Base-by-base conservation (phyloP, 768 basidiomycete species). In the Lactifluus rugatus region DNA sequence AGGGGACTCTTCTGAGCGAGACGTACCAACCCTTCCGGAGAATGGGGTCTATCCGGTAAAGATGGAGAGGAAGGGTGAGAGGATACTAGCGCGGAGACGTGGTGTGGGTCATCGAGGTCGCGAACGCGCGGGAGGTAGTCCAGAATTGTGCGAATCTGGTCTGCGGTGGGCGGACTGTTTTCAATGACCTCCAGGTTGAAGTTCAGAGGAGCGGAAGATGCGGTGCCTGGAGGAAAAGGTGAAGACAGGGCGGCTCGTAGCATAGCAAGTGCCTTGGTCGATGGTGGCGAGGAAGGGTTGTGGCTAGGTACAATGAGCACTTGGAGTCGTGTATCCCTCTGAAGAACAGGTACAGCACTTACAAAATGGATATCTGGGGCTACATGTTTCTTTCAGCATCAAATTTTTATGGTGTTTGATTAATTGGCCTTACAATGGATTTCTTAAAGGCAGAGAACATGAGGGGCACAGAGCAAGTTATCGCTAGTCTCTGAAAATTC, bases 141-240 rank as follows among this genome's bases (percentile, higher is more conserved):
- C 14, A 86, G 65, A 44, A 90, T 89, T 14, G 80, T 83, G 31
- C 70, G 72, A 37, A 90, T 69, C 64, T 90, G 88, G 69, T 89
- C 85, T 0, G 79, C 53, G 0, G 79, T 89, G 2, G 88, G 88
- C 0, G 78, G 74, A 5, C 75, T 71, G 7, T 76, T 75, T 66
- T 88, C 85, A 45, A 90, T 73, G 25, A 90, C 81, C 54, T 87
- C 82, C 19, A 90, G 79, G 56, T 85, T 76, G 72, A 87, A 90
- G 13, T 78, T 70, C 16, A 90, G 78, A 0, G 88, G 84, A 3
- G 74, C 68, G 0, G 74, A 74, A 4, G 70, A 64, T 0, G 75
- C 64, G 17, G 74, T 77, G 7, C 69, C 70, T 0, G 81, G 75
- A 10, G 88, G 87, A 66, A 85, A 90, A 0, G 87, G 79, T 0